Evolutionary conservation across 345 rosid genomes (phyloP).

Genomic region (Arabis alpina): DNA sequence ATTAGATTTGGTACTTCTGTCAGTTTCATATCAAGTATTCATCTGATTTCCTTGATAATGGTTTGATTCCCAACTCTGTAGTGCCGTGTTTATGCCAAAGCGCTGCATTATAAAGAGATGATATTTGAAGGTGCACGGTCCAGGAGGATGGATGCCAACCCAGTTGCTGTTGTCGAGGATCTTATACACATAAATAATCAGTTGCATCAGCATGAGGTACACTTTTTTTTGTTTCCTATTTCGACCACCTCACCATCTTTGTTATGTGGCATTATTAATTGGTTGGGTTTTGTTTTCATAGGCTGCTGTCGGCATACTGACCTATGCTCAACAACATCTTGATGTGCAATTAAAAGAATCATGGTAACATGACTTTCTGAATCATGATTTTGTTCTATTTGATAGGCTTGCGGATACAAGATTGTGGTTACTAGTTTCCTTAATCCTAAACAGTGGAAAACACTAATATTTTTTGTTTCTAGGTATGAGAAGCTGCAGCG

Average conservation of each 20-base stretch:
- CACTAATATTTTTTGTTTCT: conserved; percentile 28
- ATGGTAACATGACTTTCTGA: conserved; percentile 59
- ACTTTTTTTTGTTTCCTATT: conserved; percentile 18
- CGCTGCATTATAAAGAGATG: conserved; percentile 99
- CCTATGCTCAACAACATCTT: conserved; percentile 86
- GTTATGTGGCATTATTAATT: conserved; percentile 32
- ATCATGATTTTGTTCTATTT: conserved; percentile 23
- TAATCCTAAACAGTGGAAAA: conserved; percentile 25
- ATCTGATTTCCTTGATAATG: conserved; percentile 21
- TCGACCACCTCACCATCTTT: conserved; percentile 21
- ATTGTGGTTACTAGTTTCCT: conserved; percentile 23
- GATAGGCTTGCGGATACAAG: conserved; percentile 8
- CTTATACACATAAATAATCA: conserved; percentile 99
- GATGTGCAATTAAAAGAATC: conserved; percentile 97
- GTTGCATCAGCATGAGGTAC: conserved; percentile 95
- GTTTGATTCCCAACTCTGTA: conserved; percentile 36
- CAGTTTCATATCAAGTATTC: conserved; percentile 10
- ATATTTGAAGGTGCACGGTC: conserved; percentile 94
- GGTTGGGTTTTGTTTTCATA: conserved; percentile 36
- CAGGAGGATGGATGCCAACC: conserved; percentile 91
- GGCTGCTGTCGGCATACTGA: conserved; percentile 99
- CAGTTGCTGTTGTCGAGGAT: conserved; percentile 96
- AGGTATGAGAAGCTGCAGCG: conserved; percentile 99
- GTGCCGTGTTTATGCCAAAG: conserved; percentile 99
- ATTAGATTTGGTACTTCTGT: conserved; percentile 20